phyloP scores from a whole-genome alignment of 306 rosid species.

The Hylodesmum podocarpum region DNA sequence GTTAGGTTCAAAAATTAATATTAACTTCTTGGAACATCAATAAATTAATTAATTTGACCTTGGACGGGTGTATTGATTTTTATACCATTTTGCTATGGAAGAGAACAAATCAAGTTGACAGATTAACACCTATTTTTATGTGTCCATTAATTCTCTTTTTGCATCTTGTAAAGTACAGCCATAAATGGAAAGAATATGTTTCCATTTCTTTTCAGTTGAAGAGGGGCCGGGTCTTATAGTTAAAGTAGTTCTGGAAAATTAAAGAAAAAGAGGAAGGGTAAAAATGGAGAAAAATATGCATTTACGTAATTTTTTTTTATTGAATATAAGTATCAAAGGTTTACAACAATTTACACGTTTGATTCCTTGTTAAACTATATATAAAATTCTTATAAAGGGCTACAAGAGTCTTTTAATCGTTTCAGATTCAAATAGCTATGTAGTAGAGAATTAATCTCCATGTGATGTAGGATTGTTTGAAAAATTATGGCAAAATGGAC shows the following conservation, averaged over 20 bases:
- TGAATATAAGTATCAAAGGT: too few relatives aligned
- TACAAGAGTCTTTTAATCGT: neutral
- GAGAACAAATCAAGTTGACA: constrained; percentile 1
- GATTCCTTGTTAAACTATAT: neutral
- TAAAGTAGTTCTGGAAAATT: neutral
- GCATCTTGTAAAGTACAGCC: neutral
- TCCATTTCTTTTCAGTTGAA: neutral
- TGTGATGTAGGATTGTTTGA: constrained; percentile 5
- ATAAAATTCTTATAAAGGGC: neutral
- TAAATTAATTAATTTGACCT: neutral
- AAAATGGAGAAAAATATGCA: neutral
- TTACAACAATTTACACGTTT: neutral
- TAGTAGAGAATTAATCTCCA: neutral
- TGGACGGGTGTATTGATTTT: neutral
- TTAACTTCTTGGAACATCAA: neutral
- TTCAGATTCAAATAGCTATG: neutral
- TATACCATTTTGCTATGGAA: neutral
- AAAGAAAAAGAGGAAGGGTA: neutral
- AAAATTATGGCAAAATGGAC: neutral
- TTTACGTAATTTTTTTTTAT: neutral
- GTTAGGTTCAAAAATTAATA: neutral
- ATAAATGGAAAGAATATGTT: constrained; percentile 1
- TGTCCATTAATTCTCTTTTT: neutral
- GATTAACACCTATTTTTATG: neutral
- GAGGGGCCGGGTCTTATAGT: neutral